Evolutionary conservation across 192 early-diverging fungal species (phyloP).

Genomic region (Backusella tarrabulga): DNA sequence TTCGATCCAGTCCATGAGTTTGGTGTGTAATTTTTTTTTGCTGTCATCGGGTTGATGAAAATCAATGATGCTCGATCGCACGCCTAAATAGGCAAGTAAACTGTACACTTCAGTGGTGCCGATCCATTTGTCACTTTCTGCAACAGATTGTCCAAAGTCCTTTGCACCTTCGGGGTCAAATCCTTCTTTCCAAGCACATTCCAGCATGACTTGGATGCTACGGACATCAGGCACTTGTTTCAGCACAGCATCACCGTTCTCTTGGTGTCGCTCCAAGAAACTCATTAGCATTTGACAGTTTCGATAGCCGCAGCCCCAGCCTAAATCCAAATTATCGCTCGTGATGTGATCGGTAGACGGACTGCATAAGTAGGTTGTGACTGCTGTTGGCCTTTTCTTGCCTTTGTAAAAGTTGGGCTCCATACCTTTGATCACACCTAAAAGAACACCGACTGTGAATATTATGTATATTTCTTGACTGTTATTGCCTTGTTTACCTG

Average conservation of each 20-base stretch:
- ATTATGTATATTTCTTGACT: neutral
- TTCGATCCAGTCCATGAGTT: conserved; percentile 51
- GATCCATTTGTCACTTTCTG: conserved; percentile 66
- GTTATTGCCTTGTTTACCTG: neutral
- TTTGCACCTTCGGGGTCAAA: conserved; percentile 56
- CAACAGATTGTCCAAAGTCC: conserved; percentile 53
- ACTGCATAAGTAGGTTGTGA: conserved; percentile 22
- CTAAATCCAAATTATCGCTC: conserved; percentile 42
- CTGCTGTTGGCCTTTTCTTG: conserved; percentile 13
- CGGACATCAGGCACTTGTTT: conserved; percentile 35
- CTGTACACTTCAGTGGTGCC: conserved; percentile 68
- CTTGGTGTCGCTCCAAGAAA: conserved; percentile 30
- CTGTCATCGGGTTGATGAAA: conserved; percentile 59
- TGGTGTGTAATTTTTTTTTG: conserved; percentile 48
- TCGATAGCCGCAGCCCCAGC: conserved; percentile 75
- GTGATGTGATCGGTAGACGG: conserved; percentile 28
- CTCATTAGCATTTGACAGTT: conserved; percentile 68
- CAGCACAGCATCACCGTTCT: neutral
- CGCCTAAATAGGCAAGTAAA: conserved; percentile 55
- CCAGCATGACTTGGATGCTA: conserved; percentile 50
- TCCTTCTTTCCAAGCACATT: conserved; percentile 55
- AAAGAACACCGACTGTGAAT: neutral
- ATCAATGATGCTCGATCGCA: conserved; percentile 57
- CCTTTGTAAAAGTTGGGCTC: conserved; percentile 9
- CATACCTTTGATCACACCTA: neutral